phyloP scores from a whole-genome alignment of 192 early-diverging fungal species.

The Piromyces finnis region DNA sequence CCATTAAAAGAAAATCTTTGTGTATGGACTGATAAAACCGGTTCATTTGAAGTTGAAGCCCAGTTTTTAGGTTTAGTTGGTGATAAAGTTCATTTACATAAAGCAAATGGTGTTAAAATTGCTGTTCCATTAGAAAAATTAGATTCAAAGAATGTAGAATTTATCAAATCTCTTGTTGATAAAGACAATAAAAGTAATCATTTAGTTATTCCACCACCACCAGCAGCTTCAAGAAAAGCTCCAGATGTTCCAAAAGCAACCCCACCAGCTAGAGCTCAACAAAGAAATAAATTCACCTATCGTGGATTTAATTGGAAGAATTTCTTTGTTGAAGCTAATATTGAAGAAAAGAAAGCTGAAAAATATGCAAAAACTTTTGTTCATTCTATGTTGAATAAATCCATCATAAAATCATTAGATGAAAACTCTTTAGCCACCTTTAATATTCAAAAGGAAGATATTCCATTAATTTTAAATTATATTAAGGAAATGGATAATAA shows the following conservation, averaged over 20 bases:
- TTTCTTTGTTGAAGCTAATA: neutral
- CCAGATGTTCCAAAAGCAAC: neutral
- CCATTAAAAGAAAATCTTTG: constrained; percentile 52
- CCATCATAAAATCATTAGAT: neutral
- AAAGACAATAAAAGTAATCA: constrained; percentile 3
- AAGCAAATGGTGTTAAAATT: constrained; percentile 87
- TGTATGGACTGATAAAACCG: constrained; percentile 83
- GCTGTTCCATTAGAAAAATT: constrained; percentile 81
- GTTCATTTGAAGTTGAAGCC: constrained; percentile 82
- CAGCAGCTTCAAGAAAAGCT: neutral
- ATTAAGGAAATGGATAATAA: neutral
- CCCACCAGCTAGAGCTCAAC: neutral
- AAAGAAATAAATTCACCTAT: neutral
- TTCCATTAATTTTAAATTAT: neutral
- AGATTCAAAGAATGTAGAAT: constrained; percentile 25
- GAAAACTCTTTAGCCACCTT: neutral
- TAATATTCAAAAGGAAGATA: neutral
- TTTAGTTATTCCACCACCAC: neutral
- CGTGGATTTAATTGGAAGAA: neutral
- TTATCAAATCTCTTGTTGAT: constrained; percentile 17
- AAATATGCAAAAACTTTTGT: neutral
- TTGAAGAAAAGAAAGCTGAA: neutral
- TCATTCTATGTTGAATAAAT: neutral
- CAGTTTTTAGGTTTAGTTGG: constrained; percentile 59
- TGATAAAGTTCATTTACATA: constrained; percentile 83